phyloP scores from a whole-genome alignment of 1,284 basidiomycete genomes.

The Cutaneotrichosporon cavernicola region DNA sequence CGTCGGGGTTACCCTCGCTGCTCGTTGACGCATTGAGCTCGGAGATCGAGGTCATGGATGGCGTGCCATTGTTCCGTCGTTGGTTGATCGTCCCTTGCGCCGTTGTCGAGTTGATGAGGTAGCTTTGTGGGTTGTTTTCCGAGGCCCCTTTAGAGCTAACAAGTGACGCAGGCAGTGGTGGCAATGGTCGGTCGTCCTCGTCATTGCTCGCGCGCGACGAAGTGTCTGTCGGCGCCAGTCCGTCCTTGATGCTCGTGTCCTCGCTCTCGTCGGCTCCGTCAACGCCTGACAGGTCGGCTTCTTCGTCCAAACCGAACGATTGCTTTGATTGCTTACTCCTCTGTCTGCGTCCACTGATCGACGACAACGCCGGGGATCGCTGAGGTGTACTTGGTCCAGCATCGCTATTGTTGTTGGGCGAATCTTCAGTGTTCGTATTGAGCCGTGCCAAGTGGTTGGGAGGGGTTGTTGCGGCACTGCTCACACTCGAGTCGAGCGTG shows the following conservation, averaged over 20 bases:
- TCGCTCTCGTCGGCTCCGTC: conserved; percentile 28
- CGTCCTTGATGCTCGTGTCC: conserved; percentile 9
- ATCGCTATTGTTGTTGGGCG: conserved; percentile 11
- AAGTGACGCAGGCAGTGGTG: conserved; percentile 26
- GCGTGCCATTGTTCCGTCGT: conserved; percentile 29
- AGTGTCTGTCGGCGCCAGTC: not conserved
- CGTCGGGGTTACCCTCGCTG: conserved; percentile 10
- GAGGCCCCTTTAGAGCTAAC: not conserved
- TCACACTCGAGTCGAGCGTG: conserved; percentile 4
- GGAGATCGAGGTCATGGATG: conserved; percentile 23
- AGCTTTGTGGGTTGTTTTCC: conserved; percentile 4
- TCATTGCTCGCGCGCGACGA: conserved; percentile 14
- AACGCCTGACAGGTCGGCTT: conserved; percentile 33
- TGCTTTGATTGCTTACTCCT: conserved; percentile 20
- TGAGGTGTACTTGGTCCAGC: conserved; percentile 16
- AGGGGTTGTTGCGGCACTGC: not conserved
- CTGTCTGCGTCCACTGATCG: conserved; percentile 9
- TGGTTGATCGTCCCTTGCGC: conserved; percentile 43
- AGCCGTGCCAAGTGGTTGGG: not conserved
- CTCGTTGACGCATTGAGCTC: conserved; percentile 21
- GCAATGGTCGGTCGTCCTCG: conserved; percentile 26
- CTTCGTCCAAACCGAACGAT: conserved; percentile 36
- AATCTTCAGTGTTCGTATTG: conserved; percentile 5
- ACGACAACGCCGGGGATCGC: conserved; percentile 15
- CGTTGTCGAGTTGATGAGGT: conserved; percentile 40